Evolutionary conservation across 179 eudicot species (phyloP), one percentile per base, ranked within the genome.

Genomic region (Silene vulgaris): DNA sequence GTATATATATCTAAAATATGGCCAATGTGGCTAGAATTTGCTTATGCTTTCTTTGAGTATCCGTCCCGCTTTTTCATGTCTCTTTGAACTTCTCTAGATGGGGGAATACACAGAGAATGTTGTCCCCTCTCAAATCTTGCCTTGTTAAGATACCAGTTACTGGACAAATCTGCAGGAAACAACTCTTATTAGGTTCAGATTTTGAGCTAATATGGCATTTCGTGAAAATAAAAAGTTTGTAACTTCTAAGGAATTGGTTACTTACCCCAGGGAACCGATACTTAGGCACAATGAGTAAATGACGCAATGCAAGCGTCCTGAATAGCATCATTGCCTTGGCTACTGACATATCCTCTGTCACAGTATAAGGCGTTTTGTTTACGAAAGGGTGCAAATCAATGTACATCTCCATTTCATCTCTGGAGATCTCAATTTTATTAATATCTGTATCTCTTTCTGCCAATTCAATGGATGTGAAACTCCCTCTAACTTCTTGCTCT

Each of bases 261-360:
- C 91, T 86, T 78, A 93, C 98, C 86, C 92, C 90, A 48, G 88
- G 78, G 67, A 88, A 93, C 79, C 89, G 96, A 54, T 85, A 90
- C 75, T 91, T 89, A 0, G 97, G 98, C 23, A 93, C 85, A 23
- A 93, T 83, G 75, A 91, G 93, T 89, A 91, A 77, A 74, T 94
- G 97, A 12, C 97, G 89, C 45, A 94, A 89, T 19, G 89, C 97
- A 40, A 91, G 91, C 83, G 90, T 90, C 83, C 98, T 86, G 77
- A 94, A 94, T 60, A 87, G 93, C 76, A 94, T 88, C 87, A 94
- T 69, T 40, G 98, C 98, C 88, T 94, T 94, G 17, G 98, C 97
- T 23, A 84, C 97, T 0, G 98, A 94, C 87, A 87, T 88, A 81
- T 87, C 88, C 75, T 94, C 97, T 14, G 90, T 85, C 29, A 93